Evolutionary conservation across 148 eudicot genomes (phyloP), one percentile per base, ranked within the genome.

Genomic region (Fagopyrum tataricum): DNA sequence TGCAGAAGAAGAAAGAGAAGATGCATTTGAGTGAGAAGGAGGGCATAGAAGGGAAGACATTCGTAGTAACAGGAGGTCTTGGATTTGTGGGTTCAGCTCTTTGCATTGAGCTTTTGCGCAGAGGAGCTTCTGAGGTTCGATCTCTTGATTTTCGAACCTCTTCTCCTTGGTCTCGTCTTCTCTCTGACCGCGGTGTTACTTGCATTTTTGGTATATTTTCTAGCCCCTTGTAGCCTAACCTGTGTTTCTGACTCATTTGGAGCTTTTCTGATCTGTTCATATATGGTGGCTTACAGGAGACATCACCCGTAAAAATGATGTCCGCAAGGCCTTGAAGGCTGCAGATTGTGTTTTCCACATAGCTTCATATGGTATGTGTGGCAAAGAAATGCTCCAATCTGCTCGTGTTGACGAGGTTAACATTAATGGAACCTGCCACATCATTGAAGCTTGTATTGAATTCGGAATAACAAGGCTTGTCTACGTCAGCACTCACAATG

Each of bases 311-410:
- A 85, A 81, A 80, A 80, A 87, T 75, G 96, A 94, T 78, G 91
- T 94, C 41, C 83, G 85, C 8, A 91, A 79, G 80, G 96, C 89
- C 41, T 76, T 91, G n/a, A 84, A 78, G 8, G 96, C 89, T 49
- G 96, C 88, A 44, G 93, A 94, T 74, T 94, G 97, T 81, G 93
- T 91, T 62, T 94, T 94, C 77, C 98, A 91, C 81, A 81, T 94
- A 72, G 97, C 98, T 79, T 87, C 98, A 41, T 94, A 81, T 83
- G 98, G 98, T 76, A 94, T 94, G 98, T 94, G 93, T 6, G 98
- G 98, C 42, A 91, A 94, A 78, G 96, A 94, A 78, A 91, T 91
- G 98, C 89, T 94, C 73, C 98, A 94, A 81, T 84, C 69, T 83
- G 88, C 91, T 24, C 93, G 91, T 53, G 81, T 94, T 7, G 96